Evolutionary conservation across 2,329 filamentous ascomycete genomes (phyloP), one percentile per base, ranked within the genome.

Genomic region (Corniculantispora saksenae): DNA sequence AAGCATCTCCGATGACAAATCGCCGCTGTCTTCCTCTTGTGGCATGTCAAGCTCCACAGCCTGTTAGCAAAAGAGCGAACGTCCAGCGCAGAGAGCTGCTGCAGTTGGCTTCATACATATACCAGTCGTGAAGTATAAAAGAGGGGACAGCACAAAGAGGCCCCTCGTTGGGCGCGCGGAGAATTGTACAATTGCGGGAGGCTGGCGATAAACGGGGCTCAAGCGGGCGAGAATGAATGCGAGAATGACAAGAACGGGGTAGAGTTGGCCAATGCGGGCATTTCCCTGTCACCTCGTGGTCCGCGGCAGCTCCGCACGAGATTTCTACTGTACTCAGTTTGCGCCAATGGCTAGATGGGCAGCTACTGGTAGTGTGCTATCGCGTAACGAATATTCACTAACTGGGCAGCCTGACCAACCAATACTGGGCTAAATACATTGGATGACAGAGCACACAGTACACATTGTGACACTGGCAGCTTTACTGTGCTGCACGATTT

Each of bases 1-100:
- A 45, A 65, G 64, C 63, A 65, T 61, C 25, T 35, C 19, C 17
- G 15, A 29, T 4, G 32, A n/a, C 17, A n/a, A 47, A n/a, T 2
- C 25, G 7, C n/a, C 48, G 43, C 12, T 27, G 17, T 35, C 15
- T 23, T 50, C 10, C 17, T 38, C 40, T n/a, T 1, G 21, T 4
- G n/a, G 15, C 53, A 57, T 57, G 35, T 38, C 13, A 23, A n/a
- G 29, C 27, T 29, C 29, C 6, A 17, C 17, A 29, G 48, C 23
- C 29, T 6, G 25, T 29, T 17, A 19, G 23, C 23, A 29, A 48
- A 15, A n/a, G 17, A 32, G 27, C 3, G 54, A 8, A 40, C 13
- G 17, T 8, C 15, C 15, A 19, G 38, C 23, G 35, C 25, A 17
- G 55, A 23, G 23, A 29, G 19, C 55, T 19, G 23, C 15, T 25